Base-by-base conservation (phyloP, 306 rosid species). In the Citrullus amarus region DNA sequence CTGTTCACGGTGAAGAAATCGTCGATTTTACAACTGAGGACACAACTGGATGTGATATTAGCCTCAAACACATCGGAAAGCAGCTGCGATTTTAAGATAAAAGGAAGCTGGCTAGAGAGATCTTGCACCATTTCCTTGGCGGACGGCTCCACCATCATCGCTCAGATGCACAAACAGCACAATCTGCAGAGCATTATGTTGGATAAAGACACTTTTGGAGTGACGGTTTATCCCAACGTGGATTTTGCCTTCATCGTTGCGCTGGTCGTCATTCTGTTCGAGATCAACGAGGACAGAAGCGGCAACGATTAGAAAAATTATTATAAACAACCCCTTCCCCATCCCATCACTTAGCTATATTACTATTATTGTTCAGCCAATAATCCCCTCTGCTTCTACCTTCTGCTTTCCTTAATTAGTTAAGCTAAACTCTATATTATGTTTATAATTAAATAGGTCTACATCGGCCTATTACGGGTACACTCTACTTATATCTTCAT, bases 201-300 rank as follows among this genome's bases (percentile, higher is more conserved):
- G 0, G 88, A 80, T 4, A 79, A 80, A 32, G 84, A 86, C 51
- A 53, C 83, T 12, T 85, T 82, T 16, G 54, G 80, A 38, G 88
- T 82, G 67, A 82, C 81, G 9, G 82, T 82, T 30, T 80, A 85
- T 38, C 88, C 88, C 8, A 74, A 80, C 3, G 82, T 82, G 0
- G 86, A 85, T 36, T 83, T 67, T 12, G 83, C 81, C n/a, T 86
- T 86, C 75, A 55, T 83, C 8, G 83, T 81, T 69, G 88, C 85
- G 8, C 63, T 86, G 2, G 83, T 81, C 74, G 85, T 76, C 55
- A 69, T 80, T 83, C 84, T 86, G 18, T 36, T 78, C n/a, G 86
- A 86, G 85, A 80, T 86, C 39, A 80, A 86, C 44, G 77, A 80
- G 75, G 88, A 73, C 71, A 75, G 87, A 22, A 67, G 46, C 48